These are phyloP conservation scores for Calonectria fujianensis DNA, from an alignment of 2,329 filamentous ascomycete genomes.

Conservation along the genomic window DNA sequence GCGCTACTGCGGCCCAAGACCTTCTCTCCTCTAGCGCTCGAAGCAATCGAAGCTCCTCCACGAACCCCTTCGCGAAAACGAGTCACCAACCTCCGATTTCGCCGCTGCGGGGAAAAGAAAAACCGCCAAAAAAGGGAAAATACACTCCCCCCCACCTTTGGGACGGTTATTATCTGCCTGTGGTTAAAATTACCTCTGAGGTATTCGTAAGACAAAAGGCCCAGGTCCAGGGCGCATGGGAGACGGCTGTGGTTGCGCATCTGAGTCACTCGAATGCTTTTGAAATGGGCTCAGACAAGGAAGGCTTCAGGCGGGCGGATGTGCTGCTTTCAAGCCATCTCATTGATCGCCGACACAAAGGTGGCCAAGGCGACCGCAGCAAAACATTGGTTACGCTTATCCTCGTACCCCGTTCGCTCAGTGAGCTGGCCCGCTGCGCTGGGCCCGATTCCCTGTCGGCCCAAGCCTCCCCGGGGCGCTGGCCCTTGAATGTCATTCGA, in stretches of 20 bases:
- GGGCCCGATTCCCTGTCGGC: constrained; percentile 41
- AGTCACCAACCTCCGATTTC: constrained; percentile 56
- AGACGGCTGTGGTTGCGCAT: constrained; percentile 29
- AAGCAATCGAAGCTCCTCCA: constrained; percentile 48
- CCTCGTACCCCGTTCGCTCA: constrained; percentile 37
- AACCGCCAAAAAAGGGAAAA: constrained; percentile 43
- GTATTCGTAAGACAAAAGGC: constrained; percentile 51
- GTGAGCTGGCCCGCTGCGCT: constrained; percentile 47
- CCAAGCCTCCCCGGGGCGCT: constrained; percentile 46
- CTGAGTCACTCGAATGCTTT: constrained; percentile 39
- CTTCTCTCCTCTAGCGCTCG: constrained; percentile 54
- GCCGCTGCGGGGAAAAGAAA: constrained; percentile 48
- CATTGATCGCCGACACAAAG: constrained; percentile 35
- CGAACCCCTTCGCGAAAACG: constrained; percentile 43
- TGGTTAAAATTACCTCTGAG: constrained; percentile 52
- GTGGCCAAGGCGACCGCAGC: constrained; percentile 39
- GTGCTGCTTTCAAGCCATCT: constrained; percentile 34
- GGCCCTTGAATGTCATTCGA: constrained; percentile 49
- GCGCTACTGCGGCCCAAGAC: constrained; percentile 52
- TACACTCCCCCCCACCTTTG: constrained; percentile 47
- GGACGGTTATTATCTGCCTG: constrained; percentile 34
- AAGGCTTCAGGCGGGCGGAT: constrained; percentile 36
- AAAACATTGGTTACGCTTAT: constrained; percentile 35
- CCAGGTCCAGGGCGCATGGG: constrained; percentile 27
- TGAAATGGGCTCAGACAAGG: constrained; percentile 36